Base-by-base conservation (phyloP, 2,329 filamentous ascomycete species). In the Fusarium mangiferae region DNA sequence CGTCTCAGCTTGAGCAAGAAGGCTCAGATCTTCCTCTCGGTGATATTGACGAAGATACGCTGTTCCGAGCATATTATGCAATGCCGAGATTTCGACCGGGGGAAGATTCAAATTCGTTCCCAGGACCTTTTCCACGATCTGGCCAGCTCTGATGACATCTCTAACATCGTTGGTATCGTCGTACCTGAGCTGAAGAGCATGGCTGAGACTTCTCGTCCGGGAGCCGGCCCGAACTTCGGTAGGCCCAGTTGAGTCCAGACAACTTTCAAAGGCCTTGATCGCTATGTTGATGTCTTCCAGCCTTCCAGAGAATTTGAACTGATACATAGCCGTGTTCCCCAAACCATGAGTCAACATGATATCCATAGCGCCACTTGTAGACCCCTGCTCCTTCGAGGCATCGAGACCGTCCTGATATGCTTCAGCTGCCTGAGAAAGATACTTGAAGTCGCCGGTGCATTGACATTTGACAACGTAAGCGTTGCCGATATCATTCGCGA, bases 361-460 rank as follows among this genome's bases (percentile, higher is more conserved):
- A 2, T 6, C 5, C 35, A 51, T 38, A 1, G 5, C 5, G 2
- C 11, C 13, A 1, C 5, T 10, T 7, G 26, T 30, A 4, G 26
- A 24, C 1, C 44, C 33, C 2, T 59, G 44, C 6, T 59, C 44
- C 1, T 36, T 51, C 0, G 39, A 58, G 9, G 9, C 28, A 17
- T 58, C 18, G 9, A 48, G 35, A 0, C 56, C 56, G 1, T 51
- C 35, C 18, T 38, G 42, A 22, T 59, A 59, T 15, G 55, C 30
- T 22, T 36, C n/a, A 10, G 41, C 12, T 7, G 41, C 55, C 7
- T 58, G 22, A 4, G 41, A 14, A 3, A 58, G 18, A 18, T 26
- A 17, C 18, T 36, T 48, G 2, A 28, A 24, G 5, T 58, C 41
- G 13, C 55, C 55, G 1, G 55, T 46, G n/a, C 39, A 58, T 11